Evolutionary conservation across 2,329 filamentous ascomycete species (phyloP), one percentile per base, ranked within the genome.

Genomic region (Verruconis gallopava): DNA sequence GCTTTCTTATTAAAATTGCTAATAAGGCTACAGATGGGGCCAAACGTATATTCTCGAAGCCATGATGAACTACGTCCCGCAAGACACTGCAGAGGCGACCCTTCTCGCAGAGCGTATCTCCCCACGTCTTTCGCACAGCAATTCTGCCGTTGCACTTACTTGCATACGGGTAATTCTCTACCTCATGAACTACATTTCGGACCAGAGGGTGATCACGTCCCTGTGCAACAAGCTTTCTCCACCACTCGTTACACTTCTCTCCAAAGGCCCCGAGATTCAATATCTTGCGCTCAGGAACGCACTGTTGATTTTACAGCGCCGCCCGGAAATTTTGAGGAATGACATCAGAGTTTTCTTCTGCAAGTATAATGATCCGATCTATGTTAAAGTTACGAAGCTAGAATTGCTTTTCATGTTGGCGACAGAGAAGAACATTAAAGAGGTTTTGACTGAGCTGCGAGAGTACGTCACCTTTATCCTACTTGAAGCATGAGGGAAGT

Each of bases 351-450:
- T 98, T 21, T 98, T 98, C 66, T 98, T 98, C 65, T 98, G 91
- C 77, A 98, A 98, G 70, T 98, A 98, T 65, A 98, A 98, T 60
- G 91, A 98, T 56, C 91, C 91, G 0, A 98, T 98, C 49, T 98
- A 96, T 59, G 91, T 98, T 65, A 98, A 98, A 63, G 91, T 98
- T 40, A 98, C 91, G 13, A 98, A 98, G 64, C 72, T 98, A 38
- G 91, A 98, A 63, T 74, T 98, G 52, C 96, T 98, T 50, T 98
- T 98, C 63, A 98, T 96, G 91, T 73, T 98, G 46, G 91, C 91
- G 5, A 94, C 77, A 22, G 86, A 95, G 62, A 82, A 80, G 54
- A 98, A 98, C 58, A 98, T 98, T 52, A 81, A 85, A 38, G 85
- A 96, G 56, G 91, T 98, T 1, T 64, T 98, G 49, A 93, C 88